Evolutionary conservation across 345 rosid species (phyloP).

Genomic region (Xanthoceras sorbifolium): DNA sequence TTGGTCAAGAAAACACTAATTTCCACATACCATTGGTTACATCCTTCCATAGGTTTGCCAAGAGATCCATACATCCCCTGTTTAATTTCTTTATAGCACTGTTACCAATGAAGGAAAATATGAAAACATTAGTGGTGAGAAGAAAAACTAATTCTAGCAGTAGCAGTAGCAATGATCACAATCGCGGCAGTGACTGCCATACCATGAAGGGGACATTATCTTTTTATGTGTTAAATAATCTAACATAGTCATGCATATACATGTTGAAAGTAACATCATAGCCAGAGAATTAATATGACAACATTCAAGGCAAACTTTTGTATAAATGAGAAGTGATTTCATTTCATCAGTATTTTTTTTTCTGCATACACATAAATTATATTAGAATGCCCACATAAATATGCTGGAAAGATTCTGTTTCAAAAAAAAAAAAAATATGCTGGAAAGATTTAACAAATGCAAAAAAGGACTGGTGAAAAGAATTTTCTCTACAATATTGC

Average conservation of each 20-base stretch:
- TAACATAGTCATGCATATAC: not conserved
- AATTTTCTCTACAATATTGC: not conserved
- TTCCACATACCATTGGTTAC: conserved; percentile 68
- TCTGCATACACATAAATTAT: not conserved
- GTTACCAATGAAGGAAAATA: conserved; percentile 5
- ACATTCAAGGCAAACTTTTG: not conserved
- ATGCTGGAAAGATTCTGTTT: too few relatives aligned
- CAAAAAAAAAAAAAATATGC: too few relatives aligned
- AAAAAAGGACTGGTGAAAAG: not conserved
- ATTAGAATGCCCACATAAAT: not conserved
- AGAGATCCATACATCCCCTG: conserved; percentile 68
- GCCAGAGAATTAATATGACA: not conserved
- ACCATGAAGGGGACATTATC: not conserved
- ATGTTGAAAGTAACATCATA: not conserved
- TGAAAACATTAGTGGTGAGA: not conserved
- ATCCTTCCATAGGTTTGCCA: conserved; percentile 79
- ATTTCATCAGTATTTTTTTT: not conserved
- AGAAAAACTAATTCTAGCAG: not conserved
- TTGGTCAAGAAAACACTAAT: not conserved
- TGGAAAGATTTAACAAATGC: too few relatives aligned
- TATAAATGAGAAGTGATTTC: not conserved
- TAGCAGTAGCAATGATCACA: not conserved
- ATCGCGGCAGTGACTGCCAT: not conserved
- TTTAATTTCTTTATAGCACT: conserved; percentile 74
- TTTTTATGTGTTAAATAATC: not conserved